Evolutionary conservation across 2,329 filamentous ascomycete species (phyloP).

Genomic region (Teratosphaeria nubilosa): DNA sequence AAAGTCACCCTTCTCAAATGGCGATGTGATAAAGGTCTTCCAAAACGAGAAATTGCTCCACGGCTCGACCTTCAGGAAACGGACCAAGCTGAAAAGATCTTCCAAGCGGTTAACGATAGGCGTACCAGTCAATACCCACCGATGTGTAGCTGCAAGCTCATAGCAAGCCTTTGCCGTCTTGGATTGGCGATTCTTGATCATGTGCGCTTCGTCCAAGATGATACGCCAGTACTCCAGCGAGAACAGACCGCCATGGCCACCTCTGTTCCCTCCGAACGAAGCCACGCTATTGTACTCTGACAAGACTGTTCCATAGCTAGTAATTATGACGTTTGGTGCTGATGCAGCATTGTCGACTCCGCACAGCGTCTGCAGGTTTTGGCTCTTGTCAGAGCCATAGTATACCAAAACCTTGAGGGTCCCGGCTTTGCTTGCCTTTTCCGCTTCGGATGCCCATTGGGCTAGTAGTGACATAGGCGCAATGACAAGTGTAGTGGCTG

Average conservation of each 20-base stretch:
- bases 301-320: slow-evolving; percentile 83
- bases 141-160: slow-evolving; percentile 71
- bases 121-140: slow-evolving; percentile 90
- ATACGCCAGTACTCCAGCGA: slow-evolving; percentile 89
- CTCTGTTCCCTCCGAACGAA: slow-evolving; percentile 54
- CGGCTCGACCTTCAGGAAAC: slow-evolving; percentile 87
- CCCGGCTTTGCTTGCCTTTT: slow-evolving; percentile 77
- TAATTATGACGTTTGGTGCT: slow-evolving; percentile 85
- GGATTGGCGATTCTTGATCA: slow-evolving; percentile 75
- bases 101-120: slow-evolving; percentile 94
- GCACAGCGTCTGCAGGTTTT: slow-evolving; percentile 70
- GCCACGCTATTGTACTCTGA: slow-evolving; percentile 77
- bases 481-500: slow-evolving; percentile 86
- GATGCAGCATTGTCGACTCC: slow-evolving; percentile 60
- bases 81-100: slow-evolving; percentile 85
- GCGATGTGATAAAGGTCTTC: slow-evolving; percentile 96
- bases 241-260: slow-evolving; percentile 60
- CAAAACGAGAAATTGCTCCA: slow-evolving; percentile 99
- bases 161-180: slow-evolving; percentile 96
- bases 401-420: slow-evolving; percentile 80
- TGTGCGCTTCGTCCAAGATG: slow-evolving; percentile 90
- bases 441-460: slow-evolving; percentile 93
- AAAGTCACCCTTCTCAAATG: slow-evolving; percentile 92
- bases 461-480: slow-evolving; percentile 93
- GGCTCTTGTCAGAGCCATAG: slow-evolving; percentile 76